Evolutionary conservation across 371 early-diverging fungal species (phyloP), one percentile per base, ranked within the genome.

Genomic region (Coemansia sp.): DNA sequence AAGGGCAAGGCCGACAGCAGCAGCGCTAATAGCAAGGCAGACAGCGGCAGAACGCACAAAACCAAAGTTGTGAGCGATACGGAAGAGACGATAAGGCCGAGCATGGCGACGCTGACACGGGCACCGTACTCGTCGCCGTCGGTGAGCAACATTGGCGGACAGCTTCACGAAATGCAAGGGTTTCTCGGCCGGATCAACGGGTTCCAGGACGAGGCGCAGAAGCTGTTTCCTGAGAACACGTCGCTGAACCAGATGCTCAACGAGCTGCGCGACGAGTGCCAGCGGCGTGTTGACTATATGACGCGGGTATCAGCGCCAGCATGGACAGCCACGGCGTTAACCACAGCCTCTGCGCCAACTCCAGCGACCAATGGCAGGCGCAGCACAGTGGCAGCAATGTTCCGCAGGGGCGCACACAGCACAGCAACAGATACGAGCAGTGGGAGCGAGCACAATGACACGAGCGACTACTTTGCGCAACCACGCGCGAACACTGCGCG

Each of bases 221-320:
- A 67, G 44, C 75, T 75, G 52, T 75, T 75, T 48, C 75, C 75
- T 3, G 75, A 75, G 57, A 70, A 75, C 58, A 51, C 52, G 53
- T 70, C 75, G 25, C 67, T 75, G 33, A 71, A 59, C 51, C 70
- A 63, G 62, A 70, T 75, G 23, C 71, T 75, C 12, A 55, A 48
- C 64, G 75, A 71, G 62, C 71, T 75, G 62, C 71, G 70, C 55
- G 71, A 70, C 61, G 75, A 75, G 64, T 75, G 75, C 63, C 67
- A 63, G 42, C 59, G 71, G 42, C 75, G 75, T 21, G 71, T 71
- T 14, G 67, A 67, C 44, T 75, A 75, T 53, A 75, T 75, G 61
- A 40, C 71, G 18, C 67, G 75, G 5, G 75, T 75, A 14, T 75
- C 75, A 11, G 67, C 67, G 4, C 71, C 64, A 0, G 71, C 71